Base-by-base conservation (phyloP, 495 filamentous ascomycete genomes). In the Penicillium soppii region DNA sequence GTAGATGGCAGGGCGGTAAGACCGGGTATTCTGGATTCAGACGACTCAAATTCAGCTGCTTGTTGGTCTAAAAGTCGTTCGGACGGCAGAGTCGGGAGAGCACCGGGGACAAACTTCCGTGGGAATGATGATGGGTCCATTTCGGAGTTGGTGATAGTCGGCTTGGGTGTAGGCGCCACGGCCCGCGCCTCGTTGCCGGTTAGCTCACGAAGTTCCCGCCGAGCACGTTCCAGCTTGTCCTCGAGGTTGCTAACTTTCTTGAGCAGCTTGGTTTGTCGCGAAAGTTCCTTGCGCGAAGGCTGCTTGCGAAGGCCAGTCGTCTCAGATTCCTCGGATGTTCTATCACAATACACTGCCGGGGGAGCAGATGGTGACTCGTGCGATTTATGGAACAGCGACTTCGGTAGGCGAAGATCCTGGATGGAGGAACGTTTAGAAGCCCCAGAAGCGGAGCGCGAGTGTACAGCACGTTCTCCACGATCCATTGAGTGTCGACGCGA, bases 201-300 rank as follows among this genome's bases (percentile, higher is more conserved):
- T 10, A 77, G 68, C 3, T 75, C 66, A 38, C 73, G 66, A n/a
- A 88, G 72, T 58, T 89, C 77, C 16, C 74, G 75, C 13, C 83
- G 77, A 4, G 83, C 82, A 26, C 67, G 65, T 10, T 80, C 67
- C 3, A 88, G 70, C 62, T 87, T 86, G 21, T 71, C 63, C 55
- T 89, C 84, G 1, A 88, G 72, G 58, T 87, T 77, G 59, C 82
- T 87, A 41, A 88, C 83, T 32, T 77, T 74, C 70, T 85, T 84
- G 44, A 77, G 67, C 22, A 89, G 69, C 59, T 82, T 87, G 29
- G 77, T 73, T 52, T 86, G 82, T 53, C 79, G 80, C 20, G 75
- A 71, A 5, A 87, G 62, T 46, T 89, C 83, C 61, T 79, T 83
- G 51, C 77, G 80, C 0, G 81, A 85, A 16, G 77, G 71, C 37